phyloP scores from a whole-genome alignment of 495 filamentous ascomycete species.

The Copromyces sp. region DNA sequence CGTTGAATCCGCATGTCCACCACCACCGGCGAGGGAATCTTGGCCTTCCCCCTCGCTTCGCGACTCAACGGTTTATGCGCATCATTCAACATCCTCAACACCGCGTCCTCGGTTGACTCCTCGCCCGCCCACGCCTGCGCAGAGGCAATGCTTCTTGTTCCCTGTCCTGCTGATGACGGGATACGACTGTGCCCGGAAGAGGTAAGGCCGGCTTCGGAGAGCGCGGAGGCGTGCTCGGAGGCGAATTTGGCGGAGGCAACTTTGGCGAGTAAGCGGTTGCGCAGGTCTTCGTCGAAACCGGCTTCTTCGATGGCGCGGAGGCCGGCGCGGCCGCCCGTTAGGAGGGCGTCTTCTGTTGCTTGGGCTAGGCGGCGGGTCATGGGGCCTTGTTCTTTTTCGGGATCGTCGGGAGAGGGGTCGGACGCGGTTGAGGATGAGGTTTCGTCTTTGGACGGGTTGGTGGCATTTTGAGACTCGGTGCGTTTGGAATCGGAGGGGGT shows the following conservation, averaged over 20 bases:
- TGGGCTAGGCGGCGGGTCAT: slow-evolving; percentile 66
- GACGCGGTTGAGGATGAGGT: neutral
- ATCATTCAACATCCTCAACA: slow-evolving; percentile 83
- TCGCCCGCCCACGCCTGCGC: slow-evolving; percentile 69
- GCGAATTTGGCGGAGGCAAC: slow-evolving; percentile 62
- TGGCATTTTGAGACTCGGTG: neutral
- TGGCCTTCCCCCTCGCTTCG: slow-evolving; percentile 31
- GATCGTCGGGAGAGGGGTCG: neutral
- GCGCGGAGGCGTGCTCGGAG: slow-evolving; percentile 56
- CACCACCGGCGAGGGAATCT: slow-evolving; percentile 41
- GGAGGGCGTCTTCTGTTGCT: slow-evolving; percentile 70
- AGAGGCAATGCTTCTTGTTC: slow-evolving; percentile 60
- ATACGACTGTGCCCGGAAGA: neutral
- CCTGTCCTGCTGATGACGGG: slow-evolving; percentile 55
- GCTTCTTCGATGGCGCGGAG: slow-evolving; percentile 70
- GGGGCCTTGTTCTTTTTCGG: slow-evolving; percentile 36
- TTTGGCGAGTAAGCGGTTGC: slow-evolving; percentile 59
- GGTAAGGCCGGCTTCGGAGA: slow-evolving; percentile 51
- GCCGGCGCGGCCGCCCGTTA: slow-evolving; percentile 60
- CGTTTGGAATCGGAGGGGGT: neutral
- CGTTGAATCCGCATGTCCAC: slow-evolving; percentile 53
- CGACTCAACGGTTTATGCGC: slow-evolving; percentile 59
- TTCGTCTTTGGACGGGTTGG: neutral
- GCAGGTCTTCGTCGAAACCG: slow-evolving; percentile 81
- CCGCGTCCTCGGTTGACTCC: slow-evolving; percentile 62